Percentiles rank a stretch among this genome's conserved stretches.
These are phyloP conservation scores for Salix suchowensis DNA, from an alignment of 345 rosid genomes.

Conservation along the genomic window DNA sequence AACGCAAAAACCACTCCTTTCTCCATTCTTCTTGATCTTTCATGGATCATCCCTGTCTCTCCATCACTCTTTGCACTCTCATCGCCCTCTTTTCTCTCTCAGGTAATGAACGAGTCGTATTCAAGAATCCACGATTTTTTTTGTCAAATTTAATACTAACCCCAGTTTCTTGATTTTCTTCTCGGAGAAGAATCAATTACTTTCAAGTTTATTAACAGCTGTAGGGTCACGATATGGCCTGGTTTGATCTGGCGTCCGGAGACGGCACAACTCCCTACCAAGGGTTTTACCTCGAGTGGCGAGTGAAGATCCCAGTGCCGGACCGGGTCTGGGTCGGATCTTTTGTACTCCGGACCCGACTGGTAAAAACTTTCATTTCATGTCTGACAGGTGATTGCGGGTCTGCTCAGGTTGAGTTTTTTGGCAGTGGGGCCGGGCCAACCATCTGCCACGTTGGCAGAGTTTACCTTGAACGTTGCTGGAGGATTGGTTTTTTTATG, in stretches of 20 bases:
- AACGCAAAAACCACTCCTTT: background rate
- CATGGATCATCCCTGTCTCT: slow-evolving; percentile 29
- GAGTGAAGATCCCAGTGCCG: slow-evolving; percentile 59
- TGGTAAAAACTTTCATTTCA: slow-evolving; percentile 35
- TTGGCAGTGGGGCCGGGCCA: slow-evolving; percentile 77
- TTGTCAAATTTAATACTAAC: background rate
- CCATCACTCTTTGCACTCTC: background rate
- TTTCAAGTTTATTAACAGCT: slow-evolving; percentile 67
- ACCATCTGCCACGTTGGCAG: slow-evolving; percentile 79
- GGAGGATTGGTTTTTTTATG: slow-evolving; percentile 67
- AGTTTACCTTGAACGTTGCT: slow-evolving; percentile 78
- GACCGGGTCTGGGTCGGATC: slow-evolving; percentile 82
- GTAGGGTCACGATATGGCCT: slow-evolving; percentile 78
- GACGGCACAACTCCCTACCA: slow-evolving; percentile 59
- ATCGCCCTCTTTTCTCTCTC: background rate
- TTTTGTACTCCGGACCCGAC: slow-evolving; percentile 46
- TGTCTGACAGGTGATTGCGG: slow-evolving; percentile 77
- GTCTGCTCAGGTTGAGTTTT: slow-evolving; percentile 60
- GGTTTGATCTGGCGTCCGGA: slow-evolving; percentile 70
- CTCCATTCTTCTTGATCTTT: background rate
- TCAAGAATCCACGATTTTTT: background rate
- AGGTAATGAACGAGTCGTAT: background rate
- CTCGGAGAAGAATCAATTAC: slow-evolving; percentile 46
- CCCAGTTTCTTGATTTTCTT: background rate
- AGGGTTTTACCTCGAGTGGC: slow-evolving; percentile 62